Evolutionary conservation across 257 asterid genomes (phyloP).

Genomic region (Solanum sitiens): DNA sequence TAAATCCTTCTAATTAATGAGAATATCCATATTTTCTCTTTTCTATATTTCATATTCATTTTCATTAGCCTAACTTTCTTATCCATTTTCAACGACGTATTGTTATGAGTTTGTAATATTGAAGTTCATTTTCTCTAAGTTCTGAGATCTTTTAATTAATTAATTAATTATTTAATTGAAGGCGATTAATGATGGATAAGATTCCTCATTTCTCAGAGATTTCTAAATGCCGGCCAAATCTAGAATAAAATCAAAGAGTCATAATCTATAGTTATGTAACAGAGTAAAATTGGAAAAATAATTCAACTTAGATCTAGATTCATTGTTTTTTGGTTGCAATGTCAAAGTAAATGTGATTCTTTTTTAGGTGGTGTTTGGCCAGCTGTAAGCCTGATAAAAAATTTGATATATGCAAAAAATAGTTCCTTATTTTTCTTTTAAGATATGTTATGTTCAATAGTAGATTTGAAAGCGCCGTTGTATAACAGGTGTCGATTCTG

Average conservation of each 20-base stretch:
- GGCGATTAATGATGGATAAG: background rate
- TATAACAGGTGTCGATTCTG: background rate
- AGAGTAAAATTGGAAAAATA: background rate
- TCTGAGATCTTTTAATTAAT: background rate
- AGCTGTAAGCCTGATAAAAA: background rate
- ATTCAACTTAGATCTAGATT: background rate
- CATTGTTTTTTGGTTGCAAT: background rate
- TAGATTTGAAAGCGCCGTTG: background rate
- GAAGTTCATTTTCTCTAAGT: background rate
- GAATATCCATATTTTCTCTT: conserved; percentile 7
- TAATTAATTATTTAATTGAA: background rate
- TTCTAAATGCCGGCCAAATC: background rate
- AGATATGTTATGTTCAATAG: background rate
- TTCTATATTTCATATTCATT: too few species aligned
- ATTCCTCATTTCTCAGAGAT: background rate
- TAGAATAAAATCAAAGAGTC: background rate
- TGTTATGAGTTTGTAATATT: background rate
- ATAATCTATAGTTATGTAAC: background rate
- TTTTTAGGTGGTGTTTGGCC: background rate
- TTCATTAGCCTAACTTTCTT: too few species aligned
- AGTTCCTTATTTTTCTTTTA: too few species aligned
- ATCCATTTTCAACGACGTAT: background rate
- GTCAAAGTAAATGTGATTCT: background rate
- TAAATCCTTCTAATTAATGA: background rate
- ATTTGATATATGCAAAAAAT: background rate